Conservation (phyloP, 2,329 filamentous ascomycete genomes). For the Rutstroemia sp. region DNA sequence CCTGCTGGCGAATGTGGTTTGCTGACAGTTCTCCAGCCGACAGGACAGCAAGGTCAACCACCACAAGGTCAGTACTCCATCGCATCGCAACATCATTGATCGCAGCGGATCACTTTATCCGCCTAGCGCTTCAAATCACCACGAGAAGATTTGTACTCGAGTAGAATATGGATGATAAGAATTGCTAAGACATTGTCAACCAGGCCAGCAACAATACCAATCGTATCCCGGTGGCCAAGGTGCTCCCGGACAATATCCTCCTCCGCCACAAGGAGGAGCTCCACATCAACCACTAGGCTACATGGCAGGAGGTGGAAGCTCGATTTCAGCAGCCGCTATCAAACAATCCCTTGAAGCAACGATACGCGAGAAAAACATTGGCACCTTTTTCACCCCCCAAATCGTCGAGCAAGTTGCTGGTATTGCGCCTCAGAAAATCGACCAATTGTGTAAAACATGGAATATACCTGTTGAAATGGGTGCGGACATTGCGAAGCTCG, state of each 20-base stretch:
- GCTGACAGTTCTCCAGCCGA: constrained; percentile 1
- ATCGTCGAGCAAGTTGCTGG: constrained; percentile 10
- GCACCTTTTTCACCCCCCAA: constrained; percentile 8
- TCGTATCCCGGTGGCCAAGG: constrained; percentile 4
- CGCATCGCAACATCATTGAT: not conserved
- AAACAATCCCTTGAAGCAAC: constrained; percentile 13
- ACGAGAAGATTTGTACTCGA: not conserved
- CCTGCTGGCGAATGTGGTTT: not conserved
- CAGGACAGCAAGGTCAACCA: not conserved
- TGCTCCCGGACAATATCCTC: not conserved
- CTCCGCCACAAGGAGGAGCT: constrained; percentile 9
- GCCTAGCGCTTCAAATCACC: not conserved
- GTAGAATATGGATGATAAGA: not conserved
- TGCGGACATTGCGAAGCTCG: constrained; percentile 30
- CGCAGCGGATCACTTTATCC: not conserved
- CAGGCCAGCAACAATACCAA: constrained; percentile 11
- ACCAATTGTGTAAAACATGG: constrained; percentile 24
- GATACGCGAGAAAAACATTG: constrained; percentile 12
- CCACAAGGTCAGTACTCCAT: not conserved
- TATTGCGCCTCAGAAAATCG: constrained; percentile 15
- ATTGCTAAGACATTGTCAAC: constrained; percentile 3
- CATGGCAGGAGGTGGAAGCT: not conserved
- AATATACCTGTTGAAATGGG: constrained; percentile 27
- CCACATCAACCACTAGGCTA: constrained; percentile 8
- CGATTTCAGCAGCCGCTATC: constrained; percentile 5